phyloP scores from a whole-genome alignment of 129 eudicot species.

The Helichrysum umbraculigerum region DNA sequence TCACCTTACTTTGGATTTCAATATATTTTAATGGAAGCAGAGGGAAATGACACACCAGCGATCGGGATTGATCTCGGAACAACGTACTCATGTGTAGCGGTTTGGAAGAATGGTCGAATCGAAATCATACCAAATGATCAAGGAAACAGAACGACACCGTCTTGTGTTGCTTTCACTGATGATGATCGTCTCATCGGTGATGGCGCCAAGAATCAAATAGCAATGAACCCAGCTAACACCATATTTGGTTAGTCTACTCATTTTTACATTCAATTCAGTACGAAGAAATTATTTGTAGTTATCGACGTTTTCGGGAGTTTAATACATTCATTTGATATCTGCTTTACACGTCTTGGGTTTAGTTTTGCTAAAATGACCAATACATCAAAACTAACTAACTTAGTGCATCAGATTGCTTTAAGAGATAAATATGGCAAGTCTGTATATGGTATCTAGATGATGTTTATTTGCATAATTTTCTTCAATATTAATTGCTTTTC shows the following conservation, averaged over 20 bases:
- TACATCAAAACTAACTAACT: too few relatives aligned
- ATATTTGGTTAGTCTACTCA: conserved; percentile 12
- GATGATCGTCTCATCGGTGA: conserved; percentile 18
- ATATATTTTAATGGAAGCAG: too few relatives aligned
- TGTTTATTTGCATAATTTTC: too few relatives aligned
- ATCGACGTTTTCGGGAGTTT: too few relatives aligned
- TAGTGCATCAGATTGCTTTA: too few relatives aligned
- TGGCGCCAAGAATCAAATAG: conserved; percentile 20
- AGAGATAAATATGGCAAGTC: too few relatives aligned
- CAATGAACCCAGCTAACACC: conserved; percentile 22
- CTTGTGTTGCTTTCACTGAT: conserved; percentile 20
- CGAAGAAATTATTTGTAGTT: too few relatives aligned
- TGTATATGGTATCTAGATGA: too few relatives aligned
- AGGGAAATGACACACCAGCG: neutral
- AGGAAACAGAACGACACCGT: conserved; percentile 32
- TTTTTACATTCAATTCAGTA: too few relatives aligned
- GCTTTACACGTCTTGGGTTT: neutral
- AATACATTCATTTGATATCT: neutral
- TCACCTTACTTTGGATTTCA: too few relatives aligned
- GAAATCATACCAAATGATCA: conserved; percentile 32
- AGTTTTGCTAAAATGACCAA: too few relatives aligned
- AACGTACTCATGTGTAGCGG: conserved; percentile 20
- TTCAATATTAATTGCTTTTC: too few relatives aligned
- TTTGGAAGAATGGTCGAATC: conserved; percentile 15
- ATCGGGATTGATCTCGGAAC: conserved; percentile 27